A percentile compares a stretch with the other conserved stretches of the same genome.
Conservation (phyloP, 169 alveolate species). For the Cardiosporidium cionae region DNA sequence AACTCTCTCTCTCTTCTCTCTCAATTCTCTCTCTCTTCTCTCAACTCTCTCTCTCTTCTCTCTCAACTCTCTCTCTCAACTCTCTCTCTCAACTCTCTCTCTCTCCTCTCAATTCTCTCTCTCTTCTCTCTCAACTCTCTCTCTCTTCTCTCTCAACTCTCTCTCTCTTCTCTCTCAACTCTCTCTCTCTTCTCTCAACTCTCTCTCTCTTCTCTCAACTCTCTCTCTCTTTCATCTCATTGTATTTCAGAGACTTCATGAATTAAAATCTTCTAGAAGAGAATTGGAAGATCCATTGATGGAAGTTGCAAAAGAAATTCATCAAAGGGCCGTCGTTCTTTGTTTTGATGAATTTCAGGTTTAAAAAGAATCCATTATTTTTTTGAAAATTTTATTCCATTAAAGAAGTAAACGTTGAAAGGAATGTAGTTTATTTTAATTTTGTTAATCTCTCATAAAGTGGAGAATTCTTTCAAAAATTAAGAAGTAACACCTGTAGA, state of each 20-base stretch:
- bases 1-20: background rate
- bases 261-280: slow-evolving; percentile 11
- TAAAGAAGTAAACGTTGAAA: background rate
- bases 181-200: too few species aligned
- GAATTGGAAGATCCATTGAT: slow-evolving; percentile 53
- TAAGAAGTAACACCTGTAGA: background rate
- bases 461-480: background rate
- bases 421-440: background rate
- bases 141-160: too few species aligned
- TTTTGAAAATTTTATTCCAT: background rate
- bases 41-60: too few species aligned
- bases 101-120: too few species aligned
- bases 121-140: too few species aligned
- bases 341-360: slow-evolving; percentile 78
- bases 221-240: too few species aligned
- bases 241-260: slow-evolving; percentile 31
- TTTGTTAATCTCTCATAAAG: background rate
- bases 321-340: slow-evolving; percentile 48
- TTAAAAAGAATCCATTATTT: background rate
- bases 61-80: too few species aligned
- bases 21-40: too few species aligned
- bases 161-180: too few species aligned
- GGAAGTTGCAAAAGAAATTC: slow-evolving; percentile 52
- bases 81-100: too few species aligned
- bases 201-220: too few species aligned